Evolutionary conservation across 345 rosid genomes (phyloP), one percentile per base, ranked within the genome.

Genomic region (Eucalyptus erythrocorys): DNA sequence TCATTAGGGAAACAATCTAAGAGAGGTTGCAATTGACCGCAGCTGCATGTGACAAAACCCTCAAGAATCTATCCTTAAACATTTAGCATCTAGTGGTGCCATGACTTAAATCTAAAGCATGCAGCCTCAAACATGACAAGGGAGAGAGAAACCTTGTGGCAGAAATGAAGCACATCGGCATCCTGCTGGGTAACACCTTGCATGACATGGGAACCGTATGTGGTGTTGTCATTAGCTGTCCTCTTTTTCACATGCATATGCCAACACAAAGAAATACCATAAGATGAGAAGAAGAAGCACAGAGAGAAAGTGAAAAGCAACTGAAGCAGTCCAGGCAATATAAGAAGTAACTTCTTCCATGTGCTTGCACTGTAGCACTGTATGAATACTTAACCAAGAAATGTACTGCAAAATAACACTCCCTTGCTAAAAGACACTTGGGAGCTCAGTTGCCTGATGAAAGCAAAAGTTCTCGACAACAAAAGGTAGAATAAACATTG

Each of bases 191-290:
- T n/a, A n/a, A n/a, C n/a, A n/a, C n/a, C n/a, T n/a, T n/a, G n/a
- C n/a, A n/a, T n/a, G n/a, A n/a, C n/a, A 89, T 97, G 99, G 89
- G 99, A 98, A 55, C 99, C 99, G 86, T 91, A 95, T 19, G 86
- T 86, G 86, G 88, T 90, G 89, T 92, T 93, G 37, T 50, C 94
- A 88, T 90, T 91, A 13, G 91, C 86, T 50, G 99, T 98, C 94
- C 97, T 95, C 90, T 13, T 92, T 90, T 95, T 98, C 89, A 98
- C 99, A 99, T 98, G 94, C 87, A 90, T 64, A n/a, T 14, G 40
- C 76, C 21, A n/a, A 10, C 40, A 15, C 37, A 64, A n/a, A 64
- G 76, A 64, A 64, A 64, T n/a, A 14, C 34, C 76, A n/a, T 64
- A 14, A 64, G 40, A 64, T 34, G 34, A 64, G 21, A 64, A 64